A percentile compares a stretch with the other conserved stretches of the same genome.
Conservation (phyloP, 2,329 filamentous ascomycete species). For the Fusarium fracticaudum region DNA sequence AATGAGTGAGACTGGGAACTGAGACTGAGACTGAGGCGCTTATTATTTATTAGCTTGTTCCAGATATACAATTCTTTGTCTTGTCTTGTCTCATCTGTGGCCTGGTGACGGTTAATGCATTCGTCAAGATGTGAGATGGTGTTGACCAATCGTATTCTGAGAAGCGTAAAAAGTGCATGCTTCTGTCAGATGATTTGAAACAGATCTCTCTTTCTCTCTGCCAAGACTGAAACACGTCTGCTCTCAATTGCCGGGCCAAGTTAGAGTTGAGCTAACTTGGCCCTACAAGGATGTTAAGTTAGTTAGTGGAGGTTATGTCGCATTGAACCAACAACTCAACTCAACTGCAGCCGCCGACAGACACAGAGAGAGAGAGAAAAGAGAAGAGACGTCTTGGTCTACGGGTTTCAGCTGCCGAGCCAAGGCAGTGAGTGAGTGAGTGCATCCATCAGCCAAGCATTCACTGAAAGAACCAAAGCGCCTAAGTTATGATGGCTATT, state of each 20-base stretch:
- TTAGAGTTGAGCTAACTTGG: neutral
- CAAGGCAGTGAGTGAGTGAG: constrained; percentile 35
- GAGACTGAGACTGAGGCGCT: neutral
- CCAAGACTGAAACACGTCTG: constrained; percentile 21
- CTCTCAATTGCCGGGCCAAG: neutral
- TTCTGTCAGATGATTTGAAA: neutral
- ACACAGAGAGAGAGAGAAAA: neutral
- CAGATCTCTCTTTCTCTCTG: neutral
- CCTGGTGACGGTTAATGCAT: neutral
- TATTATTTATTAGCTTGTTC: neutral
- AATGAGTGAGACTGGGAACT: neutral
- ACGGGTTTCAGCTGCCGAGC: constrained; percentile 33
- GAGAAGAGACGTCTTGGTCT: neutral
- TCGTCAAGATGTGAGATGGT: neutral
- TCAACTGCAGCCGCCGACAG: neutral
- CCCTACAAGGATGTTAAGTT: neutral
- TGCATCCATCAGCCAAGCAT: neutral
- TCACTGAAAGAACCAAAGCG: neutral
- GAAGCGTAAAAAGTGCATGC: neutral
- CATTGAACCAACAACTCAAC: neutral
- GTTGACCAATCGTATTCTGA: neutral
- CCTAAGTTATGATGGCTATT: neutral
- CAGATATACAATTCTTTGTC: neutral
- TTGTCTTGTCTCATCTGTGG: neutral
- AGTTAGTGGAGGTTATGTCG: neutral